Base-by-base conservation (phyloP, 805 yeast genomes). In the Ogataea angusta region DNA sequence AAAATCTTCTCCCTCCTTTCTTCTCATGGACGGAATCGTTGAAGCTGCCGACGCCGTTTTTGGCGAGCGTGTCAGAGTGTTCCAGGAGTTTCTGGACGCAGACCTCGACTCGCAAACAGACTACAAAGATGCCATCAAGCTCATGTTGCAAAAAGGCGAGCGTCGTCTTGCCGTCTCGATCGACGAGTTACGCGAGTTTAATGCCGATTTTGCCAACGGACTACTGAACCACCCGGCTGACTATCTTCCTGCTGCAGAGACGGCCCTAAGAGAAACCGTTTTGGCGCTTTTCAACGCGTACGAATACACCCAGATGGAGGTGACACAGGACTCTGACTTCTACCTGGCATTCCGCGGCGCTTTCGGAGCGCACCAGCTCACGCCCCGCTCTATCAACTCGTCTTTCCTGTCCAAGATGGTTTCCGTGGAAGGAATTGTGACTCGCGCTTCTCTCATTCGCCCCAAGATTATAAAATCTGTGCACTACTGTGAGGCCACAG, bases 381-480 rank as follows among this genome's bases (percentile, higher is more conserved):
- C 89, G 17, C 97, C 99, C 15, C 76, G 98, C 56, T 80, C 96
- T 3, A 79, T 93, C 42, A 77, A 82, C 44, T 82, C 98, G 2
- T 65, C 73, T 10, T 82, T 78, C 49, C 68, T 93, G 37, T 88
- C 95, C 41, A 82, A 82, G 57, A 69, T 91, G 75, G 78, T 93
- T 31, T 81, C 95, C 1, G 72, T 93, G 17, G 97, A 93, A 65
- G 99, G 99, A 41, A 93, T 93, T 53, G 96, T 93, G 13, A 91
- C 98, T 1, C 74, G 93, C 48, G 90, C 95, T 22, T 89, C 97
- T 1, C 70, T 93, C 43, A 95, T 93, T 30, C 76, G 98, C 47
- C 99, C 99, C 26, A 91, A 91, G 61, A 76, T 91, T 40, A 74
- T 89, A 35, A 76, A 95, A 53, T 87, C 96, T 9, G 96, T 93